Evolutionary conservation across 2,329 filamentous ascomycete species (phyloP).

Genomic region (Fonsecaea nubica): DNA sequence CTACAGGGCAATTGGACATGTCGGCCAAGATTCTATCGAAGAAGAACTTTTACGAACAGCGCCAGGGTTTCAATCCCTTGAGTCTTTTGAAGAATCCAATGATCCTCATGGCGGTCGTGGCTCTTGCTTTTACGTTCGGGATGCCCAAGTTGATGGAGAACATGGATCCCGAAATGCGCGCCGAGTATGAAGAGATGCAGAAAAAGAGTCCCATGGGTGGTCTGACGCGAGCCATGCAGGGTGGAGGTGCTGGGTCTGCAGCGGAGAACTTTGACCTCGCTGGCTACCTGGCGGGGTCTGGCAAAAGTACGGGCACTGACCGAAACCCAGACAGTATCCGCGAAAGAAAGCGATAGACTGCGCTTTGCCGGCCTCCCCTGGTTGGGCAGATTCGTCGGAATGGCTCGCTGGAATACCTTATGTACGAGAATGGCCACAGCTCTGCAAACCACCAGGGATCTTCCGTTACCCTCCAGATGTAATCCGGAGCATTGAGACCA

Average conservation of each 20-base stretch:
- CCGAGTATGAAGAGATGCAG: constrained; percentile 90
- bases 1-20: constrained; percentile 57
- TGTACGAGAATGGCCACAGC: background rate
- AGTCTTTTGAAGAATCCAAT: constrained; percentile 91
- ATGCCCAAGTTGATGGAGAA: constrained; percentile 97
- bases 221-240: constrained; percentile 64
- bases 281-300: constrained; percentile 66
- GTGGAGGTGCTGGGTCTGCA: constrained; percentile 49
- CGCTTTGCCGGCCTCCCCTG: background rate
- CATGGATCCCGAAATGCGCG: constrained; percentile 95
- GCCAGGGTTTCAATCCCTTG: constrained; percentile 77
- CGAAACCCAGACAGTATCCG: constrained; percentile 27
- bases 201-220: constrained; percentile 73
- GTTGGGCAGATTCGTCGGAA: background rate
- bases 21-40: constrained; percentile 66
- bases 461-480: background rate
- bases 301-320: constrained; percentile 45
- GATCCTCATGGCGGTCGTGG: constrained; percentile 89
- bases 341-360: constrained; percentile 33
- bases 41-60: constrained; percentile 79
- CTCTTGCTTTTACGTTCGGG: constrained; percentile 82
- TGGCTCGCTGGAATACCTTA: background rate
- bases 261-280: constrained; percentile 71
- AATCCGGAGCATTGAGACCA: background rate
- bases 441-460: background rate